These are phyloP conservation scores for Dothiorella sarmentorum DNA, from an alignment of 2,329 filamentous ascomycete genomes.

Conservation along the genomic window DNA sequence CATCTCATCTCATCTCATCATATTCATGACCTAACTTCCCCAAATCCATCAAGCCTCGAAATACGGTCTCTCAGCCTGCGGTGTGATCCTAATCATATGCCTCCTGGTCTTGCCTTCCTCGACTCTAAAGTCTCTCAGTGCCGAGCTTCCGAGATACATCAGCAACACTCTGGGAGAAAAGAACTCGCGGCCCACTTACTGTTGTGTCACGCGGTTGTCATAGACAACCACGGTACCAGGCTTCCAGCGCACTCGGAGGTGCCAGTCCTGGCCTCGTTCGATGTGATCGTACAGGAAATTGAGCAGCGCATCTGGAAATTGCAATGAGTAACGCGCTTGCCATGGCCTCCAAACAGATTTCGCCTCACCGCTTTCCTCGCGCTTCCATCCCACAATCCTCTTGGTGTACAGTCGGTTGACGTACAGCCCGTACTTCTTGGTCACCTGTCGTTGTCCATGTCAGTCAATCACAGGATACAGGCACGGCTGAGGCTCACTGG, in stretches of 20 bases:
- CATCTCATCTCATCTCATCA: not conserved
- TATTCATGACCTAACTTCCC: not conserved
- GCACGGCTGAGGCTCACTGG: not conserved
- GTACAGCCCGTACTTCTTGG: constrained; percentile 20
- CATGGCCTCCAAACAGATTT: not conserved
- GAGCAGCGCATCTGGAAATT: constrained; percentile 1
- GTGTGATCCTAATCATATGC: constrained; percentile 12
- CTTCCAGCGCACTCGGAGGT: constrained; percentile 15
- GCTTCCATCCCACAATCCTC: constrained; percentile 20
- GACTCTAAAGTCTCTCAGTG: constrained; percentile 1
- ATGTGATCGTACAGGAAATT: constrained; percentile 19
- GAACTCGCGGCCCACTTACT: not conserved
- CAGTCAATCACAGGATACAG: not conserved
- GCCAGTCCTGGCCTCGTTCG: constrained; percentile 12
- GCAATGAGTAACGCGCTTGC: not conserved
- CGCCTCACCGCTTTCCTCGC: constrained; percentile 18
- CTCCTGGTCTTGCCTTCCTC: not conserved
- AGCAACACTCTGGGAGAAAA: not conserved
- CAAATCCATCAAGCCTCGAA: not conserved
- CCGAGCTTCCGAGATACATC: not conserved
- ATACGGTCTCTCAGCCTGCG: not conserved
- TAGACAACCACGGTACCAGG: constrained; percentile 18
- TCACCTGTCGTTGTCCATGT: constrained; percentile 5
- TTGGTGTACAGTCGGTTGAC: constrained; percentile 21
- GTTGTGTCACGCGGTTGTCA: constrained; percentile 16